These are phyloP conservation scores for Salix udensis DNA, from an alignment of 345 rosid genomes.

Conservation along the genomic window DNA sequence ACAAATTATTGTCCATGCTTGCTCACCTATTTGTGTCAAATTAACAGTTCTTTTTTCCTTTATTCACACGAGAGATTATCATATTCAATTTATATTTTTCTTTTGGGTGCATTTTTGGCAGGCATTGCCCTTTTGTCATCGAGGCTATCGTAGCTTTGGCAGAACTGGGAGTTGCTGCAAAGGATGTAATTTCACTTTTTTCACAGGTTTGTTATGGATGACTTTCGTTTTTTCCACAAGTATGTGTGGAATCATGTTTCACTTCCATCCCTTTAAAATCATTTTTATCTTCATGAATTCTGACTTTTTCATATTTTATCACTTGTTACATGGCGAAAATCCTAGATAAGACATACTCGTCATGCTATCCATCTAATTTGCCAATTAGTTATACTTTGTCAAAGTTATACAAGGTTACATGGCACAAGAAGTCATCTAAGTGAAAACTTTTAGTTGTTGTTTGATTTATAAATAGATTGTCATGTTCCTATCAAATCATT, in stretches of 20 bases:
- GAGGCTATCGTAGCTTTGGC: slow-evolving; percentile 89
- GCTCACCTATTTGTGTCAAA: background rate
- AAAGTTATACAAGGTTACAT: background rate
- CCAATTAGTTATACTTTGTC: background rate
- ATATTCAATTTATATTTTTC: background rate
- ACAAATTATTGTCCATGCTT: background rate
- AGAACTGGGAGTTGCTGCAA: slow-evolving; percentile 80
- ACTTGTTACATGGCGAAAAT: too few relatives aligned
- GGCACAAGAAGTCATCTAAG: background rate
- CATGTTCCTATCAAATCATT: background rate
- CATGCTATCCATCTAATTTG: too few relatives aligned
- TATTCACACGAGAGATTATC: background rate
- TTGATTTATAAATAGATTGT: background rate
- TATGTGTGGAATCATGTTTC: background rate
- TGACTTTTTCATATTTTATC: background rate
- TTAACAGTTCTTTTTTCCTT: background rate
- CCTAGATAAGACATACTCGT: too few relatives aligned
- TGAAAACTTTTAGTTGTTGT: background rate
- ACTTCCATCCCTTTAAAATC: background rate
- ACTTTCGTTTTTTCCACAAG: background rate
- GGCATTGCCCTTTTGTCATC: slow-evolving; percentile 82
- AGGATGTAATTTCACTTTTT: slow-evolving; percentile 73
- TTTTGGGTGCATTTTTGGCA: slow-evolving; percentile 25
- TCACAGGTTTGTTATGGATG: slow-evolving; percentile 60
- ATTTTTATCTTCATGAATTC: background rate